These are phyloP conservation scores for Debaryomycetaceae sp. DNA, from an alignment of 1,139 yeast species.

Conservation along the genomic window DNA sequence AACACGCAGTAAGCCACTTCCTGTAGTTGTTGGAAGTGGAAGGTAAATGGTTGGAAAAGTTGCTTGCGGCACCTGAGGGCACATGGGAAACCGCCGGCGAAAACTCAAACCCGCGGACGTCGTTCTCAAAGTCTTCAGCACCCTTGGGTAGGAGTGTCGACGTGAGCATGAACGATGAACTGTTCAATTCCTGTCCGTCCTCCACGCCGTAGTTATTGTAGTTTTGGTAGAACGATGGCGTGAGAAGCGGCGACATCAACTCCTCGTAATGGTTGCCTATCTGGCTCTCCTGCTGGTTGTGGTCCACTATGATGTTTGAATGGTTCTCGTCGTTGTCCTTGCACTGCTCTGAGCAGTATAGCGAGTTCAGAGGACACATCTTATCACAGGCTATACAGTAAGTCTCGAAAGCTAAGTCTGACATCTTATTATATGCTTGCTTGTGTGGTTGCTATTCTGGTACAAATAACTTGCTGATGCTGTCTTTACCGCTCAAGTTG, in stretches of 20 bases:
- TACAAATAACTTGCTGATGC: too few species aligned
- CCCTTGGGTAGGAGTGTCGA: slow-evolving; percentile 6
- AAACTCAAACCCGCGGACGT: slow-evolving; percentile 31
- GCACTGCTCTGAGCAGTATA: slow-evolving; percentile 63
- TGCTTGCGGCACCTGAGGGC: slow-evolving; percentile 1
- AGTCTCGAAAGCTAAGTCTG: slow-evolving; percentile 56
- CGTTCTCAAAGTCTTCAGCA: slow-evolving; percentile 21
- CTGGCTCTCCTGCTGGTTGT: slow-evolving; percentile 2
- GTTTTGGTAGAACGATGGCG: slow-evolving; percentile 32
- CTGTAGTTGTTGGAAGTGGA: slow-evolving; percentile 43
- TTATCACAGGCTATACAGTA: slow-evolving; percentile 66
- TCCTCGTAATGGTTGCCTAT: slow-evolving; percentile 8
- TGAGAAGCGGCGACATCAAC: slow-evolving; percentile 34
- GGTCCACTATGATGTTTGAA: slow-evolving; percentile 8
- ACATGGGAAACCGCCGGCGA: slow-evolving; percentile 7
- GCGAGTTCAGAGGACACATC: slow-evolving; percentile 47
- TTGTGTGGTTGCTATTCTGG: too few species aligned
- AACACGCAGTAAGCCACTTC: slow-evolving; percentile 40
- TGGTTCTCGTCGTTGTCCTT: slow-evolving; percentile 40
- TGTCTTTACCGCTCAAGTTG: too few species aligned
- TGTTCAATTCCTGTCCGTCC: slow-evolving; percentile 13
- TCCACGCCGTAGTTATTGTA: slow-evolving; percentile 14
- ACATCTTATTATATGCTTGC: slow-evolving; percentile 13
- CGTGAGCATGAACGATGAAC: slow-evolving; percentile 19
- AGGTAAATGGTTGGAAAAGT: slow-evolving; percentile 16